These are phyloP conservation scores for Thuidium tamariscinum DNA, from an alignment of 225 moss, liverwort and hornwort species.

Conservation along the genomic window DNA sequence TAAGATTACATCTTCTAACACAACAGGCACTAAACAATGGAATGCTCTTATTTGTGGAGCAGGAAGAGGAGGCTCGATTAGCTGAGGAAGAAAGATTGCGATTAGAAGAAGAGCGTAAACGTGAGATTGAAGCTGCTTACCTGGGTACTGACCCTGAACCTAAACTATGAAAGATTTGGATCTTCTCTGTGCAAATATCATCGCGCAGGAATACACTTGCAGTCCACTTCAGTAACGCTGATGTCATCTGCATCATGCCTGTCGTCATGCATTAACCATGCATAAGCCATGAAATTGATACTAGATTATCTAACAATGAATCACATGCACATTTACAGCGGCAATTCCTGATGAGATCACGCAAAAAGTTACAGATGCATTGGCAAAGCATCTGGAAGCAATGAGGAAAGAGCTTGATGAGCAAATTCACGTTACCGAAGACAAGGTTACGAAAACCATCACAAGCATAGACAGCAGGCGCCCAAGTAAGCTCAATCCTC, in stretches of 20 bases:
- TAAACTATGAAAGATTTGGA: not conserved
- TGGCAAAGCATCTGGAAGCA: slow-evolving; percentile 50
- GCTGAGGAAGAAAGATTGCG: slow-evolving; percentile 22
- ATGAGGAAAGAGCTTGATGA: slow-evolving; percentile 70
- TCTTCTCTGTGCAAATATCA: not conserved
- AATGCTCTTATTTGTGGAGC: not conserved
- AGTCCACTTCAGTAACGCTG: not conserved
- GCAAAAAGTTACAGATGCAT: slow-evolving; percentile 53
- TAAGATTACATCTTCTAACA: not conserved
- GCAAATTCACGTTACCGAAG: slow-evolving; percentile 63
- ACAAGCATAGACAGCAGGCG: slow-evolving; percentile 19
- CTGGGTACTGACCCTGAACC: slow-evolving; percentile 7
- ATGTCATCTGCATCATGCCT: not conserved
- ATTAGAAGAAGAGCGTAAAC: slow-evolving; percentile 26
- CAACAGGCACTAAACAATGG: not conserved
- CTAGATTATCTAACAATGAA: not conserved
- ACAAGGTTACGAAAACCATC: slow-evolving; percentile 45
- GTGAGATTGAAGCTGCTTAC: slow-evolving; percentile 49
- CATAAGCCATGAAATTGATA: not conserved
- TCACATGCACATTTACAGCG: slow-evolving; percentile 26
- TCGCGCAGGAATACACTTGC: not conserved
- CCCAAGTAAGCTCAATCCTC: slow-evolving; percentile 10
- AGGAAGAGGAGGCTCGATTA: slow-evolving; percentile 33
- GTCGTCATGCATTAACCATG: not conserved
- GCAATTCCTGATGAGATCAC: slow-evolving; percentile 73